These are phyloP conservation scores for Salinomyces thailandicus DNA, from an alignment of 2,329 filamentous ascomycete genomes.

Conservation along the genomic window DNA sequence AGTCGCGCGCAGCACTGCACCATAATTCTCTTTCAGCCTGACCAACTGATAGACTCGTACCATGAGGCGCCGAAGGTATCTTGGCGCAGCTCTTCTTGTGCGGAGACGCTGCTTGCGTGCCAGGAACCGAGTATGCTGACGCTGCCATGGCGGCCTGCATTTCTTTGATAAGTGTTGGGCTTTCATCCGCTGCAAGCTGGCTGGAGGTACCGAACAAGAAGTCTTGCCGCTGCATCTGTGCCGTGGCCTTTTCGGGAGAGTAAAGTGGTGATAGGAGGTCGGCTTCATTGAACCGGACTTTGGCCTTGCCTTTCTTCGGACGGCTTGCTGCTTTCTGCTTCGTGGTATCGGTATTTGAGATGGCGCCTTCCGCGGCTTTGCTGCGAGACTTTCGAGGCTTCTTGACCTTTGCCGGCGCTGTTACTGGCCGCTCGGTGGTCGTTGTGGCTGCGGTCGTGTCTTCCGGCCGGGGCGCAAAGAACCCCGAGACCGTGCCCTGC, in stretches of 20 bases:
- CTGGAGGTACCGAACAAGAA: conserved; percentile 81
- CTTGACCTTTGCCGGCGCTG: conserved; percentile 9
- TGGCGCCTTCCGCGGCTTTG: conserved; percentile 2
- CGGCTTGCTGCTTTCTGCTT: conserved; percentile 11
- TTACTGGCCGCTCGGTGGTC: neutral
- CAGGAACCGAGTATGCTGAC: conserved; percentile 35
- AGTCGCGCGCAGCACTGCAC: conserved; percentile 58
- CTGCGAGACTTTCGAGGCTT: conserved; percentile 19
- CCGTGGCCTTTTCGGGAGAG: conserved; percentile 58
- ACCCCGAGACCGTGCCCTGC: conserved; percentile 35
- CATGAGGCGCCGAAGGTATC: conserved; percentile 20
- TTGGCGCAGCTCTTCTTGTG: conserved; percentile 14
- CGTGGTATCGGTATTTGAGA: neutral
- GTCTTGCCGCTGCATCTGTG: conserved; percentile 57
- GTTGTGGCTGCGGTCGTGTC: conserved; percentile 1
- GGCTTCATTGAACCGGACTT: conserved; percentile 15
- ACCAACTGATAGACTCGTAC: conserved; percentile 19
- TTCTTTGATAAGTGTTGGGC: conserved; percentile 53
- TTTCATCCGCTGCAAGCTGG: conserved; percentile 64
- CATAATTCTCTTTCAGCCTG: conserved; percentile 46
- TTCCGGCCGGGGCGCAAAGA: conserved; percentile 25
- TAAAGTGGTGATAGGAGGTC: conserved; percentile 36
- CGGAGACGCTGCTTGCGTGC: conserved; percentile 2
- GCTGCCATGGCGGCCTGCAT: conserved; percentile 51
- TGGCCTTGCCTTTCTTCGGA: conserved; percentile 27